phyloP scores from a whole-genome alignment of 2,329 filamentous ascomycete genomes.

The Colletotrichum costaricense region DNA sequence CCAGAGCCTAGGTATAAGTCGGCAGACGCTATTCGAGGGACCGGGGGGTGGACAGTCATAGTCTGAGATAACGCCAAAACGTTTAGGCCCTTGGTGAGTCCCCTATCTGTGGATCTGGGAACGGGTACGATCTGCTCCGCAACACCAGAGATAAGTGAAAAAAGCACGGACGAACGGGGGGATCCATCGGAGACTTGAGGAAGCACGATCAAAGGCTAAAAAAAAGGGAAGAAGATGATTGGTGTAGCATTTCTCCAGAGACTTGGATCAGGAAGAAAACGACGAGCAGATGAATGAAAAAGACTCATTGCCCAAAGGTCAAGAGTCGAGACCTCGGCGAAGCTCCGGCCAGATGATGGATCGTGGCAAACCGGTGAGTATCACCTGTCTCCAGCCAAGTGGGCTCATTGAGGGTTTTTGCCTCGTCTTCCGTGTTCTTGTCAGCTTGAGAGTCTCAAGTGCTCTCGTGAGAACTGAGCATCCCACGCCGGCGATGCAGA shows the following conservation, averaged over 20 bases:
- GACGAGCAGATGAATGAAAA: constrained; percentile 14
- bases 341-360: constrained; percentile 32
- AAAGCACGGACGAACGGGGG: constrained; percentile 24
- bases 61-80: constrained; percentile 26
- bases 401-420: constrained; percentile 1
- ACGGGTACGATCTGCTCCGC: constrained; percentile 33
- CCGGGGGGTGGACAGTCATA: constrained; percentile 2
- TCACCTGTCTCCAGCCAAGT: constrained; percentile 24
- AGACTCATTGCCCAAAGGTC: background rate
- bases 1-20: background rate
- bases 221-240: constrained; percentile 1
- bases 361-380: constrained; percentile 17
- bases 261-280: background rate
- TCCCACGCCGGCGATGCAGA: constrained; percentile 5
- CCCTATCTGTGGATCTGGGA: constrained; percentile 33
- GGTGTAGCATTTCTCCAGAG: background rate
- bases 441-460: background rate
- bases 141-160: constrained; percentile 18
- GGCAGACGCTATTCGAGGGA: background rate
- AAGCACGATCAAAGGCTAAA: constrained; percentile 15
- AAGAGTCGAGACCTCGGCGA: constrained; percentile 18
- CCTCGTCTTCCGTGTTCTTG: background rate
- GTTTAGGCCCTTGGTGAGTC: background rate
- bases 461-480: constrained; percentile 3
- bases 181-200: constrained; percentile 9